phyloP scores from a whole-genome alignment of 2,329 filamentous ascomycete species.

The Ploettnerulaceae sp. region DNA sequence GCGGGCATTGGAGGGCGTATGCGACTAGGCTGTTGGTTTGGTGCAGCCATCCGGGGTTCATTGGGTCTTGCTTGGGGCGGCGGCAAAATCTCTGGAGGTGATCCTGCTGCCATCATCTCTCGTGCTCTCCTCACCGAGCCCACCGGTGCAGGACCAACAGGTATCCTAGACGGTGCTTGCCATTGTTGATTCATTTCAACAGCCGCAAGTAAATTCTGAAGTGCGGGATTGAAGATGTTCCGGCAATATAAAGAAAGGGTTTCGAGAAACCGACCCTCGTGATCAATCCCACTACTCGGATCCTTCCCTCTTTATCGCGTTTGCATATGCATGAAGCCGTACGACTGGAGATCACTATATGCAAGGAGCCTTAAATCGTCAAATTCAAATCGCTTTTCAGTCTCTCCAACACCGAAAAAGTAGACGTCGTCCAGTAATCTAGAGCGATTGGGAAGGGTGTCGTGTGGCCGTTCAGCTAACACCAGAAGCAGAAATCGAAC shows the following conservation, averaged over 20 bases:
- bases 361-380: slow-evolving; percentile 16
- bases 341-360: slow-evolving; percentile 18
- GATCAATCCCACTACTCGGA: slow-evolving; percentile 22
- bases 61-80: slow-evolving; percentile 19
- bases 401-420: slow-evolving; percentile 10
- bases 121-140: slow-evolving; percentile 52
- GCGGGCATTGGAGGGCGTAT: slow-evolving; percentile 24
- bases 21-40: slow-evolving; percentile 20
- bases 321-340: slow-evolving; percentile 34
- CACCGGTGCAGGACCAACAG: slow-evolving; percentile 27
- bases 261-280: slow-evolving; percentile 15
- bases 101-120: slow-evolving; percentile 46
- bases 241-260: slow-evolving; percentile 18
- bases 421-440: slow-evolving; percentile 3
- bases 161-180: slow-evolving; percentile 17
- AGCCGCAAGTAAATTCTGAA: slow-evolving; percentile 8
- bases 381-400: slow-evolving; percentile 3
- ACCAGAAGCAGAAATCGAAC: slow-evolving; percentile 4
- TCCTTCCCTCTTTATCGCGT: slow-evolving; percentile 23
- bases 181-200: slow-evolving; percentile 31
- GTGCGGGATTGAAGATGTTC: slow-evolving; percentile 4
- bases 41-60: slow-evolving; percentile 14
- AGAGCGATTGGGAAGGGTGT: slow-evolving; percentile 1
- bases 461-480: slow-evolving; percentile 4
- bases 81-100: slow-evolving; percentile 29